These are phyloP conservation scores for Capsicum baccatum DNA, from an alignment of 257 asterid genomes.

Conservation along the genomic window DNA sequence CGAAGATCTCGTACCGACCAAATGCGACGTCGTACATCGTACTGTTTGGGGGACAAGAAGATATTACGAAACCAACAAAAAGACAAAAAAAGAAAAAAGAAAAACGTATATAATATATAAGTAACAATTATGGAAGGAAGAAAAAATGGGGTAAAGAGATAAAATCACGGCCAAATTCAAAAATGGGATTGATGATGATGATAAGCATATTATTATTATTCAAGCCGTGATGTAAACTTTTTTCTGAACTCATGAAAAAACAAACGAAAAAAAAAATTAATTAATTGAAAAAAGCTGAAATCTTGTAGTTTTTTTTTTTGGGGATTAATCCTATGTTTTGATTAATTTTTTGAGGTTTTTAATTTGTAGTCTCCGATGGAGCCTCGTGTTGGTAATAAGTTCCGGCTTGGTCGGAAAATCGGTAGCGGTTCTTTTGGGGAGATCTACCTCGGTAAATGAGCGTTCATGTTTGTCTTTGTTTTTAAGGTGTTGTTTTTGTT, in stretches of 20 bases:
- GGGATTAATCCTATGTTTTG: neutral
- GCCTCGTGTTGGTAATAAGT: conserved; percentile 73
- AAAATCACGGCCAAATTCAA: neutral
- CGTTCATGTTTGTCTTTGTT: neutral
- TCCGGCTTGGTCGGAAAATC: conserved; percentile 65
- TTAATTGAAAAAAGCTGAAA: conserved; percentile 3
- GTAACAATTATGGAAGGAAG: neutral
- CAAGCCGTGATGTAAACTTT: neutral
- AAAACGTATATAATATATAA: neutral
- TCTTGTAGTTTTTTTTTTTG: neutral
- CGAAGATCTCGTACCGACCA: neutral
- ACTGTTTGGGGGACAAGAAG: neutral
- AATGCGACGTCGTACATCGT: neutral
- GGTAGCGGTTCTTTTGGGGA: conserved; percentile 80
- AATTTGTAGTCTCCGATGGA: conserved; percentile 48
- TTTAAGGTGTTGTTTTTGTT: neutral
- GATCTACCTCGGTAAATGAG: conserved; percentile 46
- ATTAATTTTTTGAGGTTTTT: neutral
- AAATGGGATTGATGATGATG: neutral
- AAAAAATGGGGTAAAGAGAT: conserved; percentile 21
- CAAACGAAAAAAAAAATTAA: neutral
- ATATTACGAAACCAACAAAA: neutral
- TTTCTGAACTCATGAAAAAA: neutral
- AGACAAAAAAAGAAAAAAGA: neutral
- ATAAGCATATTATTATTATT: neutral